Evolutionary conservation across 148 eudicot genomes (phyloP).

Genomic region (Rhododendron ferrugineum): DNA sequence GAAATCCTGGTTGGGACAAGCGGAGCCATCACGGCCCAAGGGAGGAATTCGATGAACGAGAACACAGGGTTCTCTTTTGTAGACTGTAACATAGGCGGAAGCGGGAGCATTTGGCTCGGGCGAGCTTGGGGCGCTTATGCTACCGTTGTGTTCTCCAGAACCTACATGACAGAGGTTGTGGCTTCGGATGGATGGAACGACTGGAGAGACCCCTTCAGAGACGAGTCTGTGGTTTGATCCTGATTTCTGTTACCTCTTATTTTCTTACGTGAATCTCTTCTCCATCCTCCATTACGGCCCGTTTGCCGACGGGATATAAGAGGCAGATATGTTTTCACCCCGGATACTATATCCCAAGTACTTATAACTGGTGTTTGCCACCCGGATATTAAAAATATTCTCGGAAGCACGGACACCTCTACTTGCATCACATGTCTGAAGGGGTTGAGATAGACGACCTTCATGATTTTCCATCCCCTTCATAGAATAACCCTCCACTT

Average conservation of each 20-base stretch:
- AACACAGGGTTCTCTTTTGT: slow-evolving; percentile 75
- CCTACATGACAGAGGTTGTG: slow-evolving; percentile 58
- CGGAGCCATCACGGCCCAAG: slow-evolving; percentile 84
- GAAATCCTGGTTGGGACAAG: slow-evolving; percentile 37
- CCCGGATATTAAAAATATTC: too few relatives aligned
- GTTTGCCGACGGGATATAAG: too few relatives aligned
- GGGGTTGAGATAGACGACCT: too few relatives aligned
- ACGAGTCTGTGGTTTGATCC: slow-evolving; percentile 41
- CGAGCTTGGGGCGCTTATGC: slow-evolving; percentile 85
- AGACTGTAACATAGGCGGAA: slow-evolving; percentile 57
- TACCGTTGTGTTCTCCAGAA: slow-evolving; percentile 52
- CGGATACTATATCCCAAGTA: too few relatives aligned
- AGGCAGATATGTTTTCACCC: too few relatives aligned
- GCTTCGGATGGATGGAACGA: slow-evolving; percentile 86
- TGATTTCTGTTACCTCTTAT: neutral
- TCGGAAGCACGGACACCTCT: neutral
- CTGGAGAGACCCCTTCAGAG: slow-evolving; percentile 66
- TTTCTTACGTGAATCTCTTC: neutral
- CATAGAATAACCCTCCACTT: too few relatives aligned
- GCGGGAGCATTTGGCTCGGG: slow-evolving; percentile 77
- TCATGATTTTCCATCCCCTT: too few relatives aligned
- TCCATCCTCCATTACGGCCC: neutral
- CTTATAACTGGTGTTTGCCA: too few relatives aligned
- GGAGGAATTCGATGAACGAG: slow-evolving; percentile 41
- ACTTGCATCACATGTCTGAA: neutral